Evolutionary conservation across 1,284 basidiomycete species (phyloP).

Genomic region (Tremellales sp.): DNA sequence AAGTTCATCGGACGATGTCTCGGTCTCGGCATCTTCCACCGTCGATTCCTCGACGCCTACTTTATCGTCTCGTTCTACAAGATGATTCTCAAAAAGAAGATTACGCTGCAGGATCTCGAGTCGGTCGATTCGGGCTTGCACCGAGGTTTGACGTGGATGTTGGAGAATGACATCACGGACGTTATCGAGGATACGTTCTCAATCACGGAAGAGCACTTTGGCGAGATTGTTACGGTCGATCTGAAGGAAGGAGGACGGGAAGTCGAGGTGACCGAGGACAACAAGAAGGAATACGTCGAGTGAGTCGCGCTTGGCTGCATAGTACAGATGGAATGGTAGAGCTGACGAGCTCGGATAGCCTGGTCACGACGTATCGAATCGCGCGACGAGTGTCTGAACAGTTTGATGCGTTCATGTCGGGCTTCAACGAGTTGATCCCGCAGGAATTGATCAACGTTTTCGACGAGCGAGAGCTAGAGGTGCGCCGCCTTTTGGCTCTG

Average conservation of each 20-base stretch:
- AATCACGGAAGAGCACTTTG: slow-evolving; percentile 92
- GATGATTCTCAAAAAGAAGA: slow-evolving; percentile 90
- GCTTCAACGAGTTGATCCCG: slow-evolving; percentile 92
- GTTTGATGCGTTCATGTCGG: slow-evolving; percentile 92
- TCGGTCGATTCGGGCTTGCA: slow-evolving; percentile 85
- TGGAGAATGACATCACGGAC: slow-evolving; percentile 95
- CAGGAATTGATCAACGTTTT: slow-evolving; percentile 95
- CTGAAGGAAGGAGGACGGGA: slow-evolving; percentile 82
- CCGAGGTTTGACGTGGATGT: slow-evolving; percentile 93
- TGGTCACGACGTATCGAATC: slow-evolving; percentile 92
- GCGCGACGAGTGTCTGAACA: slow-evolving; percentile 89
- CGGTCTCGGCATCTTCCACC: slow-evolving; percentile 96
- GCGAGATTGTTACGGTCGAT: slow-evolving; percentile 90
- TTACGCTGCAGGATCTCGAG: slow-evolving; percentile 80
- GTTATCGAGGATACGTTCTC: slow-evolving; percentile 94
- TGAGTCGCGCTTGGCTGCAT: slow-evolving; percentile 27
- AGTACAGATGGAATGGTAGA: background rate
- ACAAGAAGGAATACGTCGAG: slow-evolving; percentile 99
- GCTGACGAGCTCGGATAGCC: slow-evolving; percentile 38
- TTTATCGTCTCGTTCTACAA: slow-evolving; percentile 99
- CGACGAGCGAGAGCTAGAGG: slow-evolving; percentile 93
- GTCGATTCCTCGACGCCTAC: slow-evolving; percentile 97
- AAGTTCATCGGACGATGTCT: slow-evolving; percentile 96
- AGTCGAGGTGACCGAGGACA: slow-evolving; percentile 86
- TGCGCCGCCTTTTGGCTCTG: slow-evolving; percentile 15